Evolutionary conservation across 345 rosid species (phyloP), one percentile per base, ranked within the genome.

Genomic region (Conringia planisiliqua): DNA sequence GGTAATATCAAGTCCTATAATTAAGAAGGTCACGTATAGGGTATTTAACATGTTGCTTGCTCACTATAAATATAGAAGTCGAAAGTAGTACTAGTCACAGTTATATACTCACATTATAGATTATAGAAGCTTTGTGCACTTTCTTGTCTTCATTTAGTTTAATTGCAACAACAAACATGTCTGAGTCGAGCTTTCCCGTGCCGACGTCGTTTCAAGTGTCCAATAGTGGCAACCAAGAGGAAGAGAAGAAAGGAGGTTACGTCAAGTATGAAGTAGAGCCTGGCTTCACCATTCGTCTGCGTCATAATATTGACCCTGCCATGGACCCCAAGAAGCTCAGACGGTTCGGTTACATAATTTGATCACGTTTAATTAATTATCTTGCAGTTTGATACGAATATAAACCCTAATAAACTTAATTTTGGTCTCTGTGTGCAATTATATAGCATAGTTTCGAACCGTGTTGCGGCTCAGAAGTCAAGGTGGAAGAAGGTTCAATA

Each of bases 401-500:
- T 32, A 7, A 39, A 62, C 24, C 38, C 4, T 59, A 22, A 26
- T 1, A 12, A 13, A 38, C 27, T 35, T 18, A 4, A 62, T 1
- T 62, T 29, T 4, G 24, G 39, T 11, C 4, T 59, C 32, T 51
- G 16, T 24, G 5, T 62, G 20, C 2, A 46, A 47, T 33, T 14
- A 29, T 32, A 32, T 24, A 76, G 74, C 55, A 12, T 76, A 3
- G 39, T 68, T 54, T 52, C 74, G 2, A 76, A 61, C 33, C 79
- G 79, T 68, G 22, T 52, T 24, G 24, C 70, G 48, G 74, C 70
- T 62, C 74, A 68, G 12, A 76, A 69, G 65, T 33, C 74, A 40
- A 69, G 70, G 58, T 14, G 14, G 48, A 76, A 69, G 64, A 76
- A 76, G 42, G 33, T 20, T 42, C 70, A 42, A 33, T 62, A 68